Base-by-base conservation (phyloP, 2,329 filamentous ascomycete species). In the Botrytis aclada region DNA sequence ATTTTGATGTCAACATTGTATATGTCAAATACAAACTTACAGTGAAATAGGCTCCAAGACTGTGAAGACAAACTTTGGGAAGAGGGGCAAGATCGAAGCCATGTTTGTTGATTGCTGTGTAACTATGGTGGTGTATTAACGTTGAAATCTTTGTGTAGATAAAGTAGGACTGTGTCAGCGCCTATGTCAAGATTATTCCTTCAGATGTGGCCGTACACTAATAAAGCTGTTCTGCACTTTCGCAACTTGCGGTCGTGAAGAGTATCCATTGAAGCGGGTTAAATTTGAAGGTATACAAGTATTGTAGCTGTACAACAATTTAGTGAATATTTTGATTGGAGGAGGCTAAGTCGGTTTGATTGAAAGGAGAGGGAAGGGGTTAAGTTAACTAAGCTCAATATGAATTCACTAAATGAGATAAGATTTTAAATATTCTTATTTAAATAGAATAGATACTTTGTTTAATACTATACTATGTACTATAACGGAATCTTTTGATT, bases 61-160 rank as follows among this genome's bases (percentile, higher is more conserved):
- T 43, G 89, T 91, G 76, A 93, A 92, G 66, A 92, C 83, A 65
- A 91, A 80, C 74, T 89, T 86, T 20, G 91, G 91, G 78, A 92
- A 84, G 4, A 85, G 79, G 3, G 91, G 90, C 34, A 93, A 85
- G 75, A 87, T 86, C 41, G 89, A 85, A 18, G 89, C 84, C 89
- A 91, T 91, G 65, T 34, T 75, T 56, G 16, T n/a, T 70, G 25
- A 56, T 39, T 47, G 34, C n/a, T 45, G 43, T 39, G 6, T 29
- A 34, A 34, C 12, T 45, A 25, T 22, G 22, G 54, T 45, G 22
- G 14, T n/a, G 7, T n/a, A n/a, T 16, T 9, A 9, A 41, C 3
- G 60, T 41, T 39, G 58, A n/a, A n/a, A 9, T 39, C 4, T 62
- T 41, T 22, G 18, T 41, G 60, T 3, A 39, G 60, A 62, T 25